A percentile compares a stretch with the other conserved stretches of the same genome.
Conservation (phyloP, 2,329 filamentous ascomycete species). For the Aspergillus pseudotamarii region DNA sequence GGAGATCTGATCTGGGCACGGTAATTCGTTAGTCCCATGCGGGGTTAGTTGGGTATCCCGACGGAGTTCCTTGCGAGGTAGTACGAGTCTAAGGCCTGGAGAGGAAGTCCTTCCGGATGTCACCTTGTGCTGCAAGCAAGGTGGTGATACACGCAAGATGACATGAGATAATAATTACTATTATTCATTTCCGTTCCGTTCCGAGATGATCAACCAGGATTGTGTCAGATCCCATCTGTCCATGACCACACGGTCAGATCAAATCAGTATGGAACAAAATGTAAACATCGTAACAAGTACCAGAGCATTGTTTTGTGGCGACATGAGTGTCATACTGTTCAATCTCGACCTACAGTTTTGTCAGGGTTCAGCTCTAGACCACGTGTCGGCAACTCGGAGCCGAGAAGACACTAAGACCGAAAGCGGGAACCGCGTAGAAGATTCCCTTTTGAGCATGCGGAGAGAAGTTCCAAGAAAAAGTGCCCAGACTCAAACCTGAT, state of each 20-base stretch:
- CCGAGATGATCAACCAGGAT: not conserved
- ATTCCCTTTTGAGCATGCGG: not conserved
- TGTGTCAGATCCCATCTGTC: not conserved
- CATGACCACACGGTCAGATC: not conserved
- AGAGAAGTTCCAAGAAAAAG: not conserved
- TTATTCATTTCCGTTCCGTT: not conserved
- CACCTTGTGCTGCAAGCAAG: not conserved
- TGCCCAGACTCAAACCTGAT: not conserved
- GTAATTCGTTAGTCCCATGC: not conserved
- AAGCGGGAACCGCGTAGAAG: not conserved
- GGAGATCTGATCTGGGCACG: slow-evolving; percentile 31
- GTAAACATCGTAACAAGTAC: too few species aligned
- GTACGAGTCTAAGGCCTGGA: not conserved
- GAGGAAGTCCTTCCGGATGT: not conserved
- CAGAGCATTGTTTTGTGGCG: too few species aligned
- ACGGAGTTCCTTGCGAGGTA: not conserved
- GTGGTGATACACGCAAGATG: not conserved
- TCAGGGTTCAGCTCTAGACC: not conserved
- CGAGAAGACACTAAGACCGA: not conserved
- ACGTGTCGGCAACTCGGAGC: not conserved
- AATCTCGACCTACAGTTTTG: not conserved
- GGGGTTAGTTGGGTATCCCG: not conserved
- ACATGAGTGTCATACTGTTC: too few species aligned
- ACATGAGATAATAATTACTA: not conserved
- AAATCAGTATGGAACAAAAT: not conserved